Base-by-base conservation (phyloP, 164 flowering plant species). In the Hamamelis virginiana region DNA sequence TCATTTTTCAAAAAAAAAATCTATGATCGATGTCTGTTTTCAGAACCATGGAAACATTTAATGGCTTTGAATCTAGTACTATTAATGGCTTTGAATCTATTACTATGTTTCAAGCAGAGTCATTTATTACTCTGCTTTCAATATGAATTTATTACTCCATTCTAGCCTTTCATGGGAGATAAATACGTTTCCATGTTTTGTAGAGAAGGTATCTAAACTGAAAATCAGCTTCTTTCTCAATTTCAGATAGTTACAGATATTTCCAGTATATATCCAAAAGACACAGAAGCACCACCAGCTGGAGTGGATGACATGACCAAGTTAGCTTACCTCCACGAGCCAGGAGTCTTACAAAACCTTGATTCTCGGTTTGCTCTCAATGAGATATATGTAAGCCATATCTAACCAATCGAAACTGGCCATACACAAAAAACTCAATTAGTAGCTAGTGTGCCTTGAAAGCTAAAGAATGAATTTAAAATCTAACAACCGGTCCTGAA, bases 281-380 rank as follows among this genome's bases (percentile, higher is more conserved):
- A 91, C 69, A 84, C 87, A 43, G 97, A 91, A 72, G 92, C 91
- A 38, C 91, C 92, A 48, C 86, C 92, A 15, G 86, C 87, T 10
- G 97, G 97, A 25, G 94, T 91, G 5, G 94, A 91, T 76, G 97
- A 91, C 78, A 91, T 91, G 97, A 91, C 97, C 58, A 89, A 88
- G 76, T 78, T 91, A 61, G 85, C 97, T 41, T 91, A 91, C 72
- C 87, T 91, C 53, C 94, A 91, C 70, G 97, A 91, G 65, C 97
- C 97, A 41, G 97, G 97, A 67, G 94, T 91, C 18, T 82, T 91
- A 13, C 80, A 86, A 38, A 91, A 91, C 64, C 89, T 91, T 52
- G 85, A 84, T 23, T 76, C 84, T 47, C 82, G 97, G 61, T 91
- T 83, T 75, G 80, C 84, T 38, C 84, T 91, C 43, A 91, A 91